These are phyloP conservation scores for Neonectria hederae DNA, from an alignment of 2,329 filamentous ascomycete genomes.

Conservation along the genomic window DNA sequence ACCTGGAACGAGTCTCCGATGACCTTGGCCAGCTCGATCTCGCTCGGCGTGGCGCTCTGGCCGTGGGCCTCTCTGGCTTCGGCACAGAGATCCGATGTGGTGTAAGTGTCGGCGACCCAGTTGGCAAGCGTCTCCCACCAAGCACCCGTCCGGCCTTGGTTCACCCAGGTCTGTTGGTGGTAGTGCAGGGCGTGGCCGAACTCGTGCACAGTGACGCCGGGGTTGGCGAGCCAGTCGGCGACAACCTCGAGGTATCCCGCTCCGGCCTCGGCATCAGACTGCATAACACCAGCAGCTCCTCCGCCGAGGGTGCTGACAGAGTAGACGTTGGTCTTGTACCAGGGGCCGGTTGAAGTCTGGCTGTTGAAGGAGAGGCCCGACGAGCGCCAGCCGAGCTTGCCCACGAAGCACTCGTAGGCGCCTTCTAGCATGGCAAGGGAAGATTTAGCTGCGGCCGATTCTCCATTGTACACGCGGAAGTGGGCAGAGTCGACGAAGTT, in stretches of 20 bases:
- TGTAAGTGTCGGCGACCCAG: conserved; percentile 59
- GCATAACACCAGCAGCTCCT: conserved; percentile 54
- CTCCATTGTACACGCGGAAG: conserved; percentile 51
- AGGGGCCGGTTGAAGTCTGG: conserved; percentile 49
- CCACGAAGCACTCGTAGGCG: conserved; percentile 54
- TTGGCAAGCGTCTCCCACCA: conserved; percentile 64
- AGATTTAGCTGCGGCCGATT: conserved; percentile 30
- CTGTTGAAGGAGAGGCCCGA: conserved; percentile 50
- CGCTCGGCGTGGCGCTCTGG: conserved; percentile 47
- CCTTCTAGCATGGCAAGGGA: conserved; percentile 56
- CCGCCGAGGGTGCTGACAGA: conserved; percentile 46
- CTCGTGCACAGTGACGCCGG: conserved; percentile 58
- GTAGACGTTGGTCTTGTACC: conserved; percentile 59
- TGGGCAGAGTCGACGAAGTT: conserved; percentile 48
- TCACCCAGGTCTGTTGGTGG: conserved; percentile 54
- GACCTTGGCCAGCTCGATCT: conserved; percentile 56
- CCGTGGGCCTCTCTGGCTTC: conserved; percentile 48
- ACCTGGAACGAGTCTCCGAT: conserved; percentile 59
- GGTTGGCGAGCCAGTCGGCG: conserved; percentile 48
- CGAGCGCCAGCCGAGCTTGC: conserved; percentile 50
- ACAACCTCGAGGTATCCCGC: conserved; percentile 56
- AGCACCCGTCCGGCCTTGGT: conserved; percentile 56
- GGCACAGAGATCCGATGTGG: conserved; percentile 56
- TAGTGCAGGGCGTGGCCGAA: conserved; percentile 61
- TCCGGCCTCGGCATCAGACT: conserved; percentile 51